Conservation (phyloP, 2,329 filamentous ascomycete species). For the Aspergillus jensenii region DNA sequence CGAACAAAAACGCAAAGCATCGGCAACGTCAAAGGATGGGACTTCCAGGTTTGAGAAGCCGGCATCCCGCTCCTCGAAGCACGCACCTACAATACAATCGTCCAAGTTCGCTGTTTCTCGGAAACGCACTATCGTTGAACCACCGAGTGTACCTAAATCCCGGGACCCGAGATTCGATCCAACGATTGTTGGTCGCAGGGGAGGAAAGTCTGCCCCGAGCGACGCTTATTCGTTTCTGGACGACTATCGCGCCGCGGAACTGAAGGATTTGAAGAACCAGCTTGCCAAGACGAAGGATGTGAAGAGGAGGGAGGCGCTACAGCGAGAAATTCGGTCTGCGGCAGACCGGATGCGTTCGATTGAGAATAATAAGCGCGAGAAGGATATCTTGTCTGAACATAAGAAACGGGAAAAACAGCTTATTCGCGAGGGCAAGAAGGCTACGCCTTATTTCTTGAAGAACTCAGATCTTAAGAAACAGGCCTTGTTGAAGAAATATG, state of each 20-base stretch:
- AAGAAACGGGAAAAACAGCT: conserved; percentile 79
- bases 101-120: conserved; percentile 83
- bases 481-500: conserved; percentile 74
- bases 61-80: conserved; percentile 67
- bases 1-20: conserved; percentile 41
- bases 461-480: conserved; percentile 87
- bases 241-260: conserved; percentile 81
- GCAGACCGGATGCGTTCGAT: conserved; percentile 73
- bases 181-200: conserved; percentile 41
- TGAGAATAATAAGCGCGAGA: conserved; percentile 67
- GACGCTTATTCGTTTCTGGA: conserved; percentile 85
- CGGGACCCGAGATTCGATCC: conserved; percentile 90
- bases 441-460: conserved; percentile 86
- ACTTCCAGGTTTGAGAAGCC: conserved; percentile 17
- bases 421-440: conserved; percentile 78
- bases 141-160: conserved; percentile 56
- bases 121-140: conserved; percentile 68
- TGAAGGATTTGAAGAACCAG: conserved; percentile 68
- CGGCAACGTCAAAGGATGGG: conserved; percentile 23
- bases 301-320: conserved; percentile 66
- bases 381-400: conserved; percentile 71
- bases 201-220: conserved; percentile 50
- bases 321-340: conserved; percentile 73
- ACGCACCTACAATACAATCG: conserved; percentile 80
- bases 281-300: conserved; percentile 68